phyloP scores from a whole-genome alignment of 768 basidiomycete species.

The Naganishia vishniacii region DNA sequence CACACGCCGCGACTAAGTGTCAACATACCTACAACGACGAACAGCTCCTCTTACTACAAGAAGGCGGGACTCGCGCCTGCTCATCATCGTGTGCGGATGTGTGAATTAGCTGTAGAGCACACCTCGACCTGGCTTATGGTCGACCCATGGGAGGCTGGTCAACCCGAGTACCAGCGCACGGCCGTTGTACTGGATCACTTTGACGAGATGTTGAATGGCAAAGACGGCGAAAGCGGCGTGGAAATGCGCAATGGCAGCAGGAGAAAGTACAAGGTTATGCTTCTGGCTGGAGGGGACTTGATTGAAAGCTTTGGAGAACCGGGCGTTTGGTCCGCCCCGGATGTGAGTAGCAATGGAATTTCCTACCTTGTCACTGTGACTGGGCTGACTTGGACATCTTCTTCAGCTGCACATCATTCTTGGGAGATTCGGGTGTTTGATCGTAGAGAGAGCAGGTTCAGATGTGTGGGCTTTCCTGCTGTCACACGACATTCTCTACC shows the following conservation, averaged over 20 bases:
- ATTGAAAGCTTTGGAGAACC: conserved; percentile 98
- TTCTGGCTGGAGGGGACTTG: conserved; percentile 94
- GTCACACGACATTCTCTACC: conserved; percentile 53
- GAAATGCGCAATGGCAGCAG: conserved; percentile 61
- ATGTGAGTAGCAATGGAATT: conserved; percentile 57
- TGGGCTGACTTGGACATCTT: neutral
- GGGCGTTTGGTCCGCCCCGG: conserved; percentile 90
- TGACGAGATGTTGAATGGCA: conserved; percentile 83
- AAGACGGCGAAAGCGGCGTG: conserved; percentile 65
- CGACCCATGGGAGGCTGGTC: conserved; percentile 95
- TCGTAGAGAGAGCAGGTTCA: conserved; percentile 90
- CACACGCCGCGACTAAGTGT: conserved; percentile 49
- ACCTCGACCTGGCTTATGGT: conserved; percentile 94
- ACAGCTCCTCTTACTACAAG: conserved; percentile 62
- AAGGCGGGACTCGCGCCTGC: conserved; percentile 89
- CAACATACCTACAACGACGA: neutral
- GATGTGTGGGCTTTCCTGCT: conserved; percentile 60
- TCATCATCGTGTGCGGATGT: conserved; percentile 69
- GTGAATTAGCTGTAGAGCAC: conserved; percentile 75
- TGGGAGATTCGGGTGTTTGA: conserved; percentile 87
- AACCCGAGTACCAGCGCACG: conserved; percentile 80
- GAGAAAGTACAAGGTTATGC: conserved; percentile 74
- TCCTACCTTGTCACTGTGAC: neutral
- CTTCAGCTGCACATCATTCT: conserved; percentile 87
- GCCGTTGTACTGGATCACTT: conserved; percentile 97